phyloP scores from a whole-genome alignment of 441 rosid species.

The Hura crepitans region DNA sequence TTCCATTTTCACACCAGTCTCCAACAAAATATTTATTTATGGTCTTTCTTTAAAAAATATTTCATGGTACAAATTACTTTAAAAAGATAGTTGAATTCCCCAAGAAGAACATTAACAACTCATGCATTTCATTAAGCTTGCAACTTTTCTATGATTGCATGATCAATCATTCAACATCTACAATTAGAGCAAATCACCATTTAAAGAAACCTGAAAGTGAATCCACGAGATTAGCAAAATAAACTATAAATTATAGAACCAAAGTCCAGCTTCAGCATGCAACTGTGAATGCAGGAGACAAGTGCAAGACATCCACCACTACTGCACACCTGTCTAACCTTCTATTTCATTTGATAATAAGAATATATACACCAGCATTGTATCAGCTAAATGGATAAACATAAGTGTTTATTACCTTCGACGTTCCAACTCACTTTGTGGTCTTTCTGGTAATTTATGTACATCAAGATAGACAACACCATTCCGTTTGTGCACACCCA shows the following conservation, averaged over 20 bases:
- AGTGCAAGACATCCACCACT: not conserved
- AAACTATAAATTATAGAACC: not conserved
- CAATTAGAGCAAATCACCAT: not conserved
- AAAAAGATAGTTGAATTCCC: not conserved
- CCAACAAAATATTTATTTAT: not conserved
- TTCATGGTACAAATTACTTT: not conserved
- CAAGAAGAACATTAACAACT: not conserved
- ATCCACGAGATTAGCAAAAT: not conserved
- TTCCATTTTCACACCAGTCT: not conserved
- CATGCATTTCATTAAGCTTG: not conserved
- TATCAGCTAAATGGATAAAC: not conserved
- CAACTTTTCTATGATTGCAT: not conserved
- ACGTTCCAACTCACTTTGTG: constrained; percentile 74
- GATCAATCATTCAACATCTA: not conserved
- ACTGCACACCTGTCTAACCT: not conserved
- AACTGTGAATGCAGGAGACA: not conserved
- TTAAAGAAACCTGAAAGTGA: not conserved
- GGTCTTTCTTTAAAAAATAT: not conserved
- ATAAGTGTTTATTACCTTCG: constrained; percentile 48
- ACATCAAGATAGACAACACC: constrained; percentile 90
- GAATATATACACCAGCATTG: not conserved
- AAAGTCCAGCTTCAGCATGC: not conserved
- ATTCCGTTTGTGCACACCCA: constrained; percentile 97
- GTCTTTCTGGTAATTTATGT: constrained; percentile 89
- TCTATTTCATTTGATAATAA: not conserved